These are phyloP conservation scores for Crithidia thermophila DNA, from an alignment of 208 protist species.

Conservation along the genomic window DNA sequence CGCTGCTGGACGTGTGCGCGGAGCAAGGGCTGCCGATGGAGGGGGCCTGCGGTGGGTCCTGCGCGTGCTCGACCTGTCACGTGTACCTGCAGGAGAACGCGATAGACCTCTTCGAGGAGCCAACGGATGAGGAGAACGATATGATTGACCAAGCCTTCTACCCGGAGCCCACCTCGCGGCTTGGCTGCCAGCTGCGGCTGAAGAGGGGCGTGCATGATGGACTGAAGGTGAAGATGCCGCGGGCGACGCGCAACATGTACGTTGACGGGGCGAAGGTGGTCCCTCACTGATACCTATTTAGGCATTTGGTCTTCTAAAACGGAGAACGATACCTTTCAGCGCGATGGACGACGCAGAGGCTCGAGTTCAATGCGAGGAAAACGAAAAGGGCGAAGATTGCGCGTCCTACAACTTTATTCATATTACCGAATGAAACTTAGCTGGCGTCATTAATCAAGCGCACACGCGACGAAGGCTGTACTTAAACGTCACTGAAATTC, in stretches of 20 bases:
- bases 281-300: conserved; percentile 48
- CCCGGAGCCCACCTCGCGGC: conserved; percentile 78
- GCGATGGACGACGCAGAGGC: not conserved
- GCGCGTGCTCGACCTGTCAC: conserved; percentile 98
- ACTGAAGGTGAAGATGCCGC: conserved; percentile 75
- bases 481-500: too few species aligned
- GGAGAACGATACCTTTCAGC: not conserved
- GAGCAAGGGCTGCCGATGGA: conserved; percentile 96
- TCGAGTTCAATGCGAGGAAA: too few species aligned
- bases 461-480: too few species aligned
- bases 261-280: conserved; percentile 86
- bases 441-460: too few species aligned
- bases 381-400: too few species aligned
- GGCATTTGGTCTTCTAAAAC: not conserved
- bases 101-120: conserved; percentile 90
- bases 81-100: conserved; percentile 90
- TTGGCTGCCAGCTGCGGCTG: conserved; percentile 88
- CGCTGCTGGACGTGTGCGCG: conserved; percentile 94
- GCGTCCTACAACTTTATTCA: too few species aligned
- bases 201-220: conserved; percentile 77
- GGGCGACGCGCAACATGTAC: conserved; percentile 92
- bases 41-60: conserved; percentile 95
- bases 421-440: too few species aligned
- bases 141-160: conserved; percentile 93
- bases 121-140: conserved; percentile 95